Base-by-base conservation (phyloP, 805 yeast genomes). In the Ogataea nitratoaversa region DNA sequence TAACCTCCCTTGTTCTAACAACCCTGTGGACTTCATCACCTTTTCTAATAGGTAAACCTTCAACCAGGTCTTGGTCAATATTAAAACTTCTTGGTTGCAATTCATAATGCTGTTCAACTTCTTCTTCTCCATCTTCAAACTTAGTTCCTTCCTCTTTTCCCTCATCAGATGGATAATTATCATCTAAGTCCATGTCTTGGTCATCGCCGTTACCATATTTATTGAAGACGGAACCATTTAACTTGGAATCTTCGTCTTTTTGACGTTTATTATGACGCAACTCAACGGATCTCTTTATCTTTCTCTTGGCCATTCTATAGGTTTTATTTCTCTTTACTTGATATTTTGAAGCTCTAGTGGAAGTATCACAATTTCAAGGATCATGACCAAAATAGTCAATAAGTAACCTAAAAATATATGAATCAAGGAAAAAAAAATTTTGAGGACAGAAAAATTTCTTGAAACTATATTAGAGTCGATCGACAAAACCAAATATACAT, bases 91-190 rank as follows among this genome's bases (percentile, higher is more conserved):
- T 74, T 2, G 96, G 95, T 41, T 58, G 64, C 48, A 70, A 62
- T 57, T 90, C 98, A 52, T 87, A 89, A 40, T 78, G 90, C 53
- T 80, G 85, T 52, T 86, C 95, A 43, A 76, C 82, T 41, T 82
- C 74, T 5, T 52, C 60, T 14, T 59, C 53, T 6, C 46, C 42
- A 3, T 44, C 50, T 4, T 47, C 43, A 8, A 34, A 40, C 30
- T 44, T 47, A 17, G 32, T 32, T 7, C 42, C 44, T 27, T 52
- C 50, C 4, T 52, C 52, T 4, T 54, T 55, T 19, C 60, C 57
- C 6, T 47, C 46, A 8, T 46, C 48, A 2, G 46, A 42, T 5
- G 33, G 23, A 13, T 45, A 43, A n/a, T 12, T 19, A 7, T 25
- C 32, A 18, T 27, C 40, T 18, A 25, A 28, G 7, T 30, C 40